Base-by-base conservation (phyloP, 352 stramenopile genomes). In the Phytophthora kernoviae region DNA sequence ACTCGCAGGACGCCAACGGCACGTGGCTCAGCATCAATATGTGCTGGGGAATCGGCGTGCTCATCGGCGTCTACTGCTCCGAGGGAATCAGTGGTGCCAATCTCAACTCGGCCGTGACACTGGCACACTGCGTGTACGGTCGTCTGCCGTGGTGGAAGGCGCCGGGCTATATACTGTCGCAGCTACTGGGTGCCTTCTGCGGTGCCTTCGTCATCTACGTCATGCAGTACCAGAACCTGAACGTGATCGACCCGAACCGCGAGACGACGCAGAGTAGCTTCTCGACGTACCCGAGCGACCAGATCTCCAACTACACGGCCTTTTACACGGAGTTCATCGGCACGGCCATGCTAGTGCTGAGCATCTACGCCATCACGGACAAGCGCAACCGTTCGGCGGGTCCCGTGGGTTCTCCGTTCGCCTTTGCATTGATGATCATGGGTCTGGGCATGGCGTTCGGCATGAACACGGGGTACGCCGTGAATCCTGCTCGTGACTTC, bases 321-420 rank as follows among this genome's bases (percentile, higher is more conserved):
- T 43, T 43, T 14, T 43, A 43, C 37, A 43, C 37, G 2, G 37
- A 43, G 37, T 43, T 43, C 37, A 43, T 43, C 37, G 37, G 37
- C 37, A 43, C 37, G 11, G 37, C 12, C 37, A 43, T 43, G 37
- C 37, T 43, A 14, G 37, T 43, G 37, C 37, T 43, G 37, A 43
- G 37, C 37, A 43, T 43, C 37, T 43, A 43, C 37, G 37, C 37
- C 37, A 43, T 43, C 37, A 43, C 37, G 37, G 37, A 43, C 37
- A 17, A 43, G 37, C 37, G 37, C 37, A 43, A 43, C 37, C 37
- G 37, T 21, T 17, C 37, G 37, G 37, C 37, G 37, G 37, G 37
- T 8, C 37, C 37, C 37, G 37, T 43, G 2, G 37, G 37, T 14
- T 18, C 37, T 21, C 12, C 37, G 37, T 43, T 43, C 37, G 37